These are phyloP conservation scores for Asterochloris sp. DNA, from an alignment of 139 green algal genomes.

Conservation along the genomic window DNA sequence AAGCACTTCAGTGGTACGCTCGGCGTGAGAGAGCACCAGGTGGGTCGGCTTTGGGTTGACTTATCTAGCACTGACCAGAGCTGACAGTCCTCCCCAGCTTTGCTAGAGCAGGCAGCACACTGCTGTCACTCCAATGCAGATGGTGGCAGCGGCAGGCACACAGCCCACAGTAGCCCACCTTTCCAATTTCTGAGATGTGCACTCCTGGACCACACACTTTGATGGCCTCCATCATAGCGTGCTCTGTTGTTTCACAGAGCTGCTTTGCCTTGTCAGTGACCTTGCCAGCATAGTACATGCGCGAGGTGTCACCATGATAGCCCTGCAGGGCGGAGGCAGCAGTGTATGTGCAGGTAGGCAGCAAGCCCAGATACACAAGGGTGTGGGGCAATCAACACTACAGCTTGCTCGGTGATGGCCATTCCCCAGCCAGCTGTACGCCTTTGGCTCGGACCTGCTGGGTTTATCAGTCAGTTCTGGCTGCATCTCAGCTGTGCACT, in stretches of 20 bases:
- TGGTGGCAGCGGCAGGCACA: not conserved
- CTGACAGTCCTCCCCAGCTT: not conserved
- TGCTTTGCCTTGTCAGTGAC: slow-evolving; percentile 53
- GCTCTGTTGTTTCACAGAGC: slow-evolving; percentile 75
- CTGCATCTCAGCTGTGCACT: too few relatives aligned
- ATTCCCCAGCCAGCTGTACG: too few relatives aligned
- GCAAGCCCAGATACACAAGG: too few relatives aligned
- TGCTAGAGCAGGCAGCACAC: not conserved
- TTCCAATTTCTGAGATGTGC: slow-evolving; percentile 74
- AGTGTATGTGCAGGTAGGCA: too few relatives aligned
- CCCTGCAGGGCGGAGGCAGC: slow-evolving; percentile 39
- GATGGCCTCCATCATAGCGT: slow-evolving; percentile 76
- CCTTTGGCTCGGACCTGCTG: too few relatives aligned
- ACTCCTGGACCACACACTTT: slow-evolving; percentile 64
- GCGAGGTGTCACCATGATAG: slow-evolving; percentile 94
- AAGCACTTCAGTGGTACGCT: slow-evolving; percentile 55
- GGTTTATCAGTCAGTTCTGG: too few relatives aligned
- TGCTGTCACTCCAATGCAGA: not conserved
- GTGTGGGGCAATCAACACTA: too few relatives aligned
- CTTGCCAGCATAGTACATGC: slow-evolving; percentile 70
- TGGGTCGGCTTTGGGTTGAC: too few relatives aligned
- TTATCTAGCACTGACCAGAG: too few relatives aligned
- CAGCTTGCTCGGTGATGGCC: too few relatives aligned
- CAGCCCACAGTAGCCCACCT: slow-evolving; percentile 18
- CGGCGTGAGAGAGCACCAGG: too few relatives aligned